Evolutionary conservation across 192 early-diverging fungal genomes (phyloP).

Genomic region (Spinellus fusiger): DNA sequence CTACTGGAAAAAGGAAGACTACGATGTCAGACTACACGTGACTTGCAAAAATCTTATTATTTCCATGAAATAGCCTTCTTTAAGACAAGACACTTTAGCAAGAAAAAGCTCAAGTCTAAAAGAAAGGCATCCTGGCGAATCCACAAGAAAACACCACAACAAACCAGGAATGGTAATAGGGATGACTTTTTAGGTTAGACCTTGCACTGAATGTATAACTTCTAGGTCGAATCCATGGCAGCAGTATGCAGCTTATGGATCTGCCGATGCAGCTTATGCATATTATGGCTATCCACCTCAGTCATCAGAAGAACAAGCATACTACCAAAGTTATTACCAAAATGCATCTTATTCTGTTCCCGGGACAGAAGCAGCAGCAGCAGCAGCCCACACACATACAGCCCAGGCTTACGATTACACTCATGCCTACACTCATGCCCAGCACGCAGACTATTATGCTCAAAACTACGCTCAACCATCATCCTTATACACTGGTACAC

Average conservation of each 20-base stretch:
- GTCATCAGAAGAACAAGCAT: conserved; percentile 10
- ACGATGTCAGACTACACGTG: not conserved
- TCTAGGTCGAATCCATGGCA: conserved; percentile 6
- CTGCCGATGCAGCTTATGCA: not conserved
- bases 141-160: not conserved
- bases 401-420: conserved; percentile 24
- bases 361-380: conserved; percentile 6
- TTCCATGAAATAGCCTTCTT: no score
- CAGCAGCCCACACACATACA: no score
- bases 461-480: conserved; percentile 15
- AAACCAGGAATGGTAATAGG: not conserved
- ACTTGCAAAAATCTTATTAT: not conserved
- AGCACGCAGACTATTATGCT: conserved; percentile 21
- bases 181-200: not conserved
- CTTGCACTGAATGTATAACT: not conserved
- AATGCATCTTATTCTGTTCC: not conserved
- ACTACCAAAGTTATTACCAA: conserved; percentile 15
- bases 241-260: not conserved
- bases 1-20: not conserved
- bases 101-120: no score
- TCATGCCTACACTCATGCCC: conserved; percentile 12
- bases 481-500: conserved; percentile 18
- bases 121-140: conserved; percentile 4
- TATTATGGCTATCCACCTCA: not conserved
- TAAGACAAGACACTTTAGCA: no score